These are phyloP conservation scores for Pythium grandisporangium DNA, from an alignment of 352 stramenopile genomes.

Conservation along the genomic window DNA sequence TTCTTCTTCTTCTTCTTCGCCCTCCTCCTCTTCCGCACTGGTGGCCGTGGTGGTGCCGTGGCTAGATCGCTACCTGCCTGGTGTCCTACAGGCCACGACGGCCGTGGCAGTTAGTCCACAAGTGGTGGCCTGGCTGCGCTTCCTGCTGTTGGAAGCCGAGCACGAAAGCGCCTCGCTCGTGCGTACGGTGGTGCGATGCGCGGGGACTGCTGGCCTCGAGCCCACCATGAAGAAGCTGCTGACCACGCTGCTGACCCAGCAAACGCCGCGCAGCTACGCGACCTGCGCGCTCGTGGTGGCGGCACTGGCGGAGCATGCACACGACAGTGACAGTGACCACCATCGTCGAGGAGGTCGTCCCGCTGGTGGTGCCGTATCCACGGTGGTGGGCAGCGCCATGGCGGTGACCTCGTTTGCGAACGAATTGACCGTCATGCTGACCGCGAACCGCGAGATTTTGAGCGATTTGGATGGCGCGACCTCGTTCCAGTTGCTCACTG, in stretches of 20 bases:
- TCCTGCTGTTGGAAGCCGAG: conserved; percentile 8
- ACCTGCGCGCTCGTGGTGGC: conserved; percentile 10
- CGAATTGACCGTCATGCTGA: conserved; percentile 20
- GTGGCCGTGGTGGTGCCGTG: conserved; percentile 21
- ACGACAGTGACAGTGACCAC: no score
- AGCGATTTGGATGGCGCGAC: conserved; percentile 2
- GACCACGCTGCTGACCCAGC: conserved; percentile 6
- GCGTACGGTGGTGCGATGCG: no score
- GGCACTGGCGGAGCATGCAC: conserved; percentile 7
- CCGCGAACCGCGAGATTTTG: conserved; percentile 3
- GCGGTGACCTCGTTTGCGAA: not conserved
- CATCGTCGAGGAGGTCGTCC: no score
- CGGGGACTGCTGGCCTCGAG: not conserved
- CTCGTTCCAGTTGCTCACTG: conserved; percentile 33
- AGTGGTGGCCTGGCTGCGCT: no score
- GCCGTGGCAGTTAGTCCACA: no score
- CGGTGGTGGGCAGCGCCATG: no score
- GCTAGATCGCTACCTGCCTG: conserved; percentile 14
- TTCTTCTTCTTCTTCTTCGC: no score
- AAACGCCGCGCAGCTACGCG: conserved; percentile 2
- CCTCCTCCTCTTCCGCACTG: not conserved
- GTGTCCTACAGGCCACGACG: no score
- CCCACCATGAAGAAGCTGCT: conserved; percentile 1
- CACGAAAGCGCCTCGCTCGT: no score
- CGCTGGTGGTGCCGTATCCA: no score